Conservation (phyloP, 2,329 filamentous ascomycete species). For the Tolypocladium cylindrosporum region DNA sequence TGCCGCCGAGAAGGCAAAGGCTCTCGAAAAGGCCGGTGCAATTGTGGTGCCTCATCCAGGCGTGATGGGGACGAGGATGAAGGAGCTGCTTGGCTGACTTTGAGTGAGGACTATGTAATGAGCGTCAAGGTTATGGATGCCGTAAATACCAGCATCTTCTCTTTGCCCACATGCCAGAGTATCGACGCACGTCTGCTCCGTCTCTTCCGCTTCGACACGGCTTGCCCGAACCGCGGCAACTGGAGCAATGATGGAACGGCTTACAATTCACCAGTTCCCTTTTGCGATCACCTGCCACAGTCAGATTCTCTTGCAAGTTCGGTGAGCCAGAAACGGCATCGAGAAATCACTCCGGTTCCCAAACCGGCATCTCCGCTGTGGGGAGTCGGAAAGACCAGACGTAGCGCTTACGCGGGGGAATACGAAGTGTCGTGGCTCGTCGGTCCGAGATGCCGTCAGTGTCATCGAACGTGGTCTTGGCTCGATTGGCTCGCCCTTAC, state of each 20-base stretch:
- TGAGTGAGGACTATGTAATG: not conserved
- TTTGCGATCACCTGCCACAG: not conserved
- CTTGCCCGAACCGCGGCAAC: not conserved
- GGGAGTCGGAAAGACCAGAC: not conserved
- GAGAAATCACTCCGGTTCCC: not conserved
- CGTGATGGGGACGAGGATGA: conserved; percentile 25
- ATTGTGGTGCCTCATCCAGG: conserved; percentile 27
- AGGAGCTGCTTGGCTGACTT: conserved; percentile 13
- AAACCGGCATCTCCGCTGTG: not conserved
- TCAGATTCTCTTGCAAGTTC: not conserved
- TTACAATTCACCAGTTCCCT: not conserved
- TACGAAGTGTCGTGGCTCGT: not conserved
- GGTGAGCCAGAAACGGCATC: not conserved
- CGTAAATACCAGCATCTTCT: not conserved
- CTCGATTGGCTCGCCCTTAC: not conserved
- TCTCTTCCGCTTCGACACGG: not conserved
- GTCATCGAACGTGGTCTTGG: not conserved
- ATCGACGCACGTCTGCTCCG: not conserved
- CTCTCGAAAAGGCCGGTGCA: conserved; percentile 24
- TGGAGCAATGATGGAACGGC: not conserved
- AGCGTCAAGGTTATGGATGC: not conserved
- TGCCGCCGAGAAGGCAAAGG: conserved; percentile 21
- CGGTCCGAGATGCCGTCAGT: not conserved
- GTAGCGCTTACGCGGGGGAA: not conserved
- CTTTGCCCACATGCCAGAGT: not conserved